Evolutionary conservation across 1,284 basidiomycete species (phyloP), one percentile per base, ranked within the genome.

Genomic region (Ustilago trichophora): DNA sequence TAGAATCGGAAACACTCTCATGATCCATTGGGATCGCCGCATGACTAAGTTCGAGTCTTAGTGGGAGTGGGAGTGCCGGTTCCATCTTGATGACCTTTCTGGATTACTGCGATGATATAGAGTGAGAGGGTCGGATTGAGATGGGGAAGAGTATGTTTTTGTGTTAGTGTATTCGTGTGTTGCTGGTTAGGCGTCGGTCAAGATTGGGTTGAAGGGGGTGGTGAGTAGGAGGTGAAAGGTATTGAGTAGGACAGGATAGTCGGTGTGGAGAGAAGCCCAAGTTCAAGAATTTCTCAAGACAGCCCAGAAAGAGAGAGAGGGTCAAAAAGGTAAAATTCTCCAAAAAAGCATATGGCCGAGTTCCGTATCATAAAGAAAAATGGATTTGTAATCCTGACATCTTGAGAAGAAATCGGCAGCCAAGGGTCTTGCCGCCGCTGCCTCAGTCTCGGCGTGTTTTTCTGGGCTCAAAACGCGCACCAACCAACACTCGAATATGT

Each of bases 51-150:
- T 58, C 37, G 1, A 71, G 48, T 0, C 68, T 40, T 3, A 71
- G 37, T 4, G 68, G 68, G 6, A 55, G 46, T 0, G 68, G 52
- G 1, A 71, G 58, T 18, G 55, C 43, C 6, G 63, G 58, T 37
- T 71, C 68, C 68, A 71, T 71, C 7, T 21, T 42, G 42, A 21
- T 18, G 26, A 37, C 11, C 0, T 24, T 44, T 29, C 27, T 29
- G 7, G 7, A 7, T 29, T 13, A 13, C 27, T 29, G 27, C 13
- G 7, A 13, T 27, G 19, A 13, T 13, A 9, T 11, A 31, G 51
- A 8, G 21, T n/a, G 6, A 11, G 15, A 36, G 34, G 13, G 7
- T n/a, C 6, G 16, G n/a, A 12, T 18, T 6, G 29, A 9, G 13
- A 44, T 16, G 2, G 18, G 13, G 29, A 27, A 27, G n/a, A n/a